Base-by-base conservation (phyloP, 2,329 filamentous ascomycete species). In the Capronia epimyces region DNA sequence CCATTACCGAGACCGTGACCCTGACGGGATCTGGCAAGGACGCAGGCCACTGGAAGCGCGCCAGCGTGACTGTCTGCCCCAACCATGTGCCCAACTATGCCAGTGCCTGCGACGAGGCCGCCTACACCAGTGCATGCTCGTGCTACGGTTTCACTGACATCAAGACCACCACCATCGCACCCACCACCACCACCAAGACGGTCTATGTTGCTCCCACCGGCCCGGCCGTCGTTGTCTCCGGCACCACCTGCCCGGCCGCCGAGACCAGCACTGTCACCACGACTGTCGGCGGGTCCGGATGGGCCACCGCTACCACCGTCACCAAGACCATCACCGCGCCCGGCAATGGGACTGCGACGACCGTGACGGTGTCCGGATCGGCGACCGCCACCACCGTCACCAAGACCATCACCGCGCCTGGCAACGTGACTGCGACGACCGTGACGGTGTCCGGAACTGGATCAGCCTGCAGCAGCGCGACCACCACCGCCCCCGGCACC, bases 51-150 rank as follows among this genome's bases (percentile, higher is more conserved):
- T 55, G 51, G 49, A 58, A 58, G 52, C 53, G 58, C 24, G 41
- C 46, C 31, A 53, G 50, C 43, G 58, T 60, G 34, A 56, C 56
- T 13, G 49, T 57, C 18, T 60, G 58, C 56, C 58, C 58, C 29
- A 60, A 60, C 46, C 52, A 60, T 52, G 58, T 60, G 2, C 58
- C 58, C 47, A 59, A 60, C 56, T 60, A 60, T 34, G 58, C 58
- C 48, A 59, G 53, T 18, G 58, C 58, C 31, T 60, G 58, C 42
- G 49, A 59, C 46, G 44, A 52, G 5, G 50, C 49, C 40, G 50
- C 43, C 42, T 60, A 60, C 36, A 57, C 50, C 41, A 59, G 56
- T 34, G 58, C 58, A 15, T 60, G 58, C 58, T 46, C 46, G 6
- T 48, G 40, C 34, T 60, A 48, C 34, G 58, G 58, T 46, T 56